Conservation (phyloP, 75 land plant species). For the Picea glauca region DNA sequence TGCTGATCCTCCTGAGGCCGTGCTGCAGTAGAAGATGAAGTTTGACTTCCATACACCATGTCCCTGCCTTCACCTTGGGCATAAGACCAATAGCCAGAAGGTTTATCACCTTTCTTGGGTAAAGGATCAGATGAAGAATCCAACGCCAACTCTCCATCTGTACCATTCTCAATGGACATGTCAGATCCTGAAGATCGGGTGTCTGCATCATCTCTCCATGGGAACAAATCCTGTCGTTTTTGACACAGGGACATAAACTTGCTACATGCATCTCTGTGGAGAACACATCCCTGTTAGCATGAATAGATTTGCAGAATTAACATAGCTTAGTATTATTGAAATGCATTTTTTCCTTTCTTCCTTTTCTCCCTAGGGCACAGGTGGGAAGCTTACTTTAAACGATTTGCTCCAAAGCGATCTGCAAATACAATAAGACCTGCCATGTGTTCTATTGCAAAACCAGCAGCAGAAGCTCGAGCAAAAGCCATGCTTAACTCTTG, state of each 20-base stretch:
- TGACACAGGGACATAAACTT: conserved; percentile 1
- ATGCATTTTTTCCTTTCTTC: neutral
- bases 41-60: neutral
- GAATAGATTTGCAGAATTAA: neutral
- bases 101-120: neutral
- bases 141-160: conserved; percentile 9
- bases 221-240: neutral
- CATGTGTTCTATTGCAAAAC: conserved; percentile 34
- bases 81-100: conserved; percentile 1
- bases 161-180: conserved; percentile 56
- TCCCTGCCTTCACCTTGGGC: neutral
- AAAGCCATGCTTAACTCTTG: conserved; percentile 46
- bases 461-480: conserved; percentile 38
- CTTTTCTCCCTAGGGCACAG: conserved; percentile 22
- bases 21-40: conserved; percentile 7
- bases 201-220: neutral
- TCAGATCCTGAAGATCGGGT: conserved; percentile 51
- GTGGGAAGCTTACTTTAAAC: conserved; percentile 29
- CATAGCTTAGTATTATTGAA: conserved; percentile 27
- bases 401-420: conserved; percentile 38
- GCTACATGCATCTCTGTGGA: conserved; percentile 3
- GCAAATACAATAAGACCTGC: conserved; percentile 40
- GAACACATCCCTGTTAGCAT: neutral
- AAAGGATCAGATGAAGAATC: neutral
- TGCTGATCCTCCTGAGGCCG: conserved; percentile 37